These are phyloP conservation scores for Paulownia fortunei DNA, from an alignment of 257 asterid genomes.

Conservation along the genomic window DNA sequence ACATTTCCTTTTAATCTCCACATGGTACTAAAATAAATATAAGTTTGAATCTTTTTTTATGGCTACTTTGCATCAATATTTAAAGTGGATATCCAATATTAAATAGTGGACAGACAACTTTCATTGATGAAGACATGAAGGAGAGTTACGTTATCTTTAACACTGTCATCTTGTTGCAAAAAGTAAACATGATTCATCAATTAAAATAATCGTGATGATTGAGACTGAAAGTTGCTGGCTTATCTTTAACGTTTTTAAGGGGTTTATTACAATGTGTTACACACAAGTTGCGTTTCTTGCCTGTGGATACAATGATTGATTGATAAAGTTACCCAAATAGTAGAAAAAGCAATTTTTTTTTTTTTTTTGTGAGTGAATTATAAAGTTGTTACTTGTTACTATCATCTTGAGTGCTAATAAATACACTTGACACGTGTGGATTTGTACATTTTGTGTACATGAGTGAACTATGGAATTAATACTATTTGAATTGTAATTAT, in stretches of 20 bases:
- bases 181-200: background rate
- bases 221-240: conserved; percentile 24
- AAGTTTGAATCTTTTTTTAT: background rate
- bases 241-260: conserved; percentile 26
- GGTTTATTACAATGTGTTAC: conserved; percentile 6
- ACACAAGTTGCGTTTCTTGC: conserved; percentile 9
- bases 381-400: background rate
- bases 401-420: background rate
- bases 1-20: background rate
- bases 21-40: background rate
- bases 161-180: conserved; percentile 4
- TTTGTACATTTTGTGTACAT: background rate
- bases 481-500: too few species aligned
- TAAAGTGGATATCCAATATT: background rate
- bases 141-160: too few species aligned
- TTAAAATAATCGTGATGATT: conserved; percentile 24
- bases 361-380: background rate
- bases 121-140: background rate
- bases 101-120: background rate
- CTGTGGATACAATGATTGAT: background rate
- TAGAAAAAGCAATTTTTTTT: background rate
- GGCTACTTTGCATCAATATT: too few species aligned
- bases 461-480: background rate
- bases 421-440: background rate
- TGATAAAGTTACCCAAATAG: background rate